Base-by-base conservation (phyloP, 331 rosid species). In the Acacia concinna region DNA sequence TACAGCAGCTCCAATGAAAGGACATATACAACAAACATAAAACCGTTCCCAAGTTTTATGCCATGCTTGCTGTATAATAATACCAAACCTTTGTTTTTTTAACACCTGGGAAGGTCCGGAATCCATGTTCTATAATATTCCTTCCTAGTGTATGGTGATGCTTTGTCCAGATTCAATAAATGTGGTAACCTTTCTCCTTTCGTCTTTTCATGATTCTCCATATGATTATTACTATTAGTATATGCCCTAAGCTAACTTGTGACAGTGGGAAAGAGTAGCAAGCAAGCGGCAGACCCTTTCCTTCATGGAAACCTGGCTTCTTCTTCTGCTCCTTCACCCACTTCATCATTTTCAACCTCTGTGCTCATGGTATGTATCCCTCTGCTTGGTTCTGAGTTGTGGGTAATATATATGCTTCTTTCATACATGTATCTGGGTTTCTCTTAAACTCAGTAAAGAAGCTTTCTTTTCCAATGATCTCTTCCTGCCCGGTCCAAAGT, bases 11-110 rank as follows among this genome's bases (percentile, higher is more conserved):
- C 97, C 94, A 1, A 82, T 8, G 11, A 90, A 66, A 32, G 94
- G 91, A 51, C 88, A 83, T 13, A 88, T 25, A 94, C 96, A 92
- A 34, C 80, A 89, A 31, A 89, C 97, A 74, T 81, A 84, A 67
- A 89, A 90, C 0, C 82, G 91, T 66, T 92, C 90, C 94, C 83
- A 85, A 68, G 76, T 82, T 43, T 86, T 83, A 27, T 92, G 94
- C 74, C 76, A 37, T 37, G 41, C 41, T 37, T 8, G 2, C 11
- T 7, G 11, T 37, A 37, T 37, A 10, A 6, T 20, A 56, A 10
- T n/a, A 56, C 31, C 30, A 8, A 23, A 10, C 17, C 17, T 23
- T 23, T 21, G 25, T 49, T 18, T 49, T 49, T 56, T 51, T 51
- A 11, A 8, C 31, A 18, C 31, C 14, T 56, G 63, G 31, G 17